Evolutionary conservation across 169 alveolate species (phyloP), one percentile per base, ranked within the genome.

Genomic region (Plasmodium vinckei): DNA sequence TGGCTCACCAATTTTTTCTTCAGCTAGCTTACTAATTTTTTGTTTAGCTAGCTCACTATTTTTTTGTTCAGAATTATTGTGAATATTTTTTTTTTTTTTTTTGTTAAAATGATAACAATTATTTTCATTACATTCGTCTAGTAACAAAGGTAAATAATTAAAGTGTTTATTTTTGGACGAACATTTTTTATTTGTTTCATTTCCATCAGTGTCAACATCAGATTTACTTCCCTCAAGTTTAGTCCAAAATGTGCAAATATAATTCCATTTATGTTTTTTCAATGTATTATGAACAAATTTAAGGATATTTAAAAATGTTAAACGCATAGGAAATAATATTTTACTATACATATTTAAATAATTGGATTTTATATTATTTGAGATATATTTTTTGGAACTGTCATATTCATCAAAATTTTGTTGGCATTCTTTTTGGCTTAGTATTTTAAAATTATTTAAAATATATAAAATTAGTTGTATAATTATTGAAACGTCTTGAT

Each of bases 211-310:
- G 5, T 9, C 9, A 19, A 0, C 10, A 4, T 15, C 19, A 10
- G 19, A 12, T 69, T 69, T 63, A 23, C 13, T 69, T 21, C 9
- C 4, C 10, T 21, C 17, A 3, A 44, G 10, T 46, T 64, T 77
- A 6, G 63, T 56, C 88, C 88, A 77, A 51, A 77, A 77, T 68
- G 65, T 77, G 47, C 88, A 77, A 6, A 77, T 69, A 64, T 9
- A 39, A 25, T 44, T 61, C 13, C 56, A 3, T 9, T 23, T n/a
- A 10, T 56, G 10, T 21, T 39, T 56, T 51, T 77, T 61, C 13
- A 57, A 15, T 56, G 44, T 63, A n/a, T 15, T 13, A 51, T 77
- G 88, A 0, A 64, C 12, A 9, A 51, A 9, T 33, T 77, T 77
- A 19, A 77, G 53, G 1, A 77, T 42, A 5, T 77, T 77, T 51